Base-by-base conservation (phyloP, 2,329 filamentous ascomycete genomes). In the Sarocladium strictum region DNA sequence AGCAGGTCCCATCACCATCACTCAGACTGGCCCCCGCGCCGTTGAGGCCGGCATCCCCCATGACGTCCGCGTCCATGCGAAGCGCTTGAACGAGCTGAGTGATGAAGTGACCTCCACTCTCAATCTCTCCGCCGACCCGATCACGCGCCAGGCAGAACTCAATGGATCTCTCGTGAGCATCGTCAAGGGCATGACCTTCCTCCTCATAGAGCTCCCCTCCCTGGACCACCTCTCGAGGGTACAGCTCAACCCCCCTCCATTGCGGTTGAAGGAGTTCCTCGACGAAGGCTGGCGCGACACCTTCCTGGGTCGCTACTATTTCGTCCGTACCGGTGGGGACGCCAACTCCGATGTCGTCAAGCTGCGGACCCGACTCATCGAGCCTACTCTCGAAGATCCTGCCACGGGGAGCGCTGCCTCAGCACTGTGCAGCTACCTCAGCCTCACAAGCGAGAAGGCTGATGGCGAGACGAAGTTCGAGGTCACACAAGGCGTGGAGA, bases 101-200 rank as follows among this genome's bases (percentile, higher is more conserved):
- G 60, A 69, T 29, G 15, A 9, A 2, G 24, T 53, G 12, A 17
- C 40, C 27, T 58, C 73, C 3, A 33, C 38, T 63, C 55, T 26
- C 53, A 38, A 53, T 66, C 64, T 73, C 12, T 64, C 67, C 21
- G 17, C 57, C 9, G 63, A 68, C 26, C 41, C 58, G 0, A 57
- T 57, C 3, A 64, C 75, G 49, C 63, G 64, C 21, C 54, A 64
- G n/a, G 67, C 68, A 3, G 72, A 76, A 66, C 59, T 72, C 29
- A 57, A 60, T 11, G 73, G 77, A 9, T 76, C 79, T 14, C 63
- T 81, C 17, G 76, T 84, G 55, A 84, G 80, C 59, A 81, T 91
- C 45, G 87, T 90, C 33, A 82, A 81, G 43, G 89, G 88, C 49
- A 87, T 92, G 84, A 81, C 81, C 1, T 91, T 90, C 66, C 69